Evolutionary conservation across 345 rosid genomes (phyloP).

Genomic region (Chamaenerion angustifolium): DNA sequence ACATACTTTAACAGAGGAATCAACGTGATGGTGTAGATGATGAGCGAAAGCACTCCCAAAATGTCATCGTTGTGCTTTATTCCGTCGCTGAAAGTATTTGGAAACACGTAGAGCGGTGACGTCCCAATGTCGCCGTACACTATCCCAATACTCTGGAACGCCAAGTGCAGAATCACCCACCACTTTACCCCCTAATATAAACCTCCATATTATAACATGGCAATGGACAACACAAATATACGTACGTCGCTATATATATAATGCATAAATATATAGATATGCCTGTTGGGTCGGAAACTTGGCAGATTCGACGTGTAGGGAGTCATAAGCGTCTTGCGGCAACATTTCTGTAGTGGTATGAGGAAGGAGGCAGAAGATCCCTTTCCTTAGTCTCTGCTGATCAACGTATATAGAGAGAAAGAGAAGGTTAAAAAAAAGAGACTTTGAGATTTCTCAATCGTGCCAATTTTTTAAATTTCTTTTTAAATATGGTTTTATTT

Average conservation of each 20-base stretch:
- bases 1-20: constrained; percentile 42
- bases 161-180: constrained; percentile 27
- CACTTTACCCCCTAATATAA: constrained; percentile 8
- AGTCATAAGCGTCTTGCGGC: too few species aligned
- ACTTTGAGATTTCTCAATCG: too few species aligned
- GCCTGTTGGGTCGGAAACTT: constrained; percentile 3
- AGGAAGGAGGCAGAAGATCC: too few species aligned
- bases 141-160: constrained; percentile 49
- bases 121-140: constrained; percentile 54
- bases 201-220: not conserved
- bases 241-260: not conserved
- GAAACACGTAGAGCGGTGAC: constrained; percentile 41
- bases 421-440: too few species aligned
- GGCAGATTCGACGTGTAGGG: constrained; percentile 33
- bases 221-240: not conserved
- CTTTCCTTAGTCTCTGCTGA: too few species aligned
- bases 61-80: constrained; percentile 33
- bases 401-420: too few species aligned
- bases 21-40: constrained; percentile 39
- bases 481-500: too few species aligned
- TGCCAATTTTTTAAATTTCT: too few species aligned
- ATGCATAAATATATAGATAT: too few species aligned
- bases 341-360: too few species aligned
- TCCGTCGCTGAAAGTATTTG: constrained; percentile 21
- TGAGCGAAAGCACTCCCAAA: constrained; percentile 41